phyloP scores from a whole-genome alignment of 805 yeast species.

The Saccharomycopsis javanensis region DNA sequence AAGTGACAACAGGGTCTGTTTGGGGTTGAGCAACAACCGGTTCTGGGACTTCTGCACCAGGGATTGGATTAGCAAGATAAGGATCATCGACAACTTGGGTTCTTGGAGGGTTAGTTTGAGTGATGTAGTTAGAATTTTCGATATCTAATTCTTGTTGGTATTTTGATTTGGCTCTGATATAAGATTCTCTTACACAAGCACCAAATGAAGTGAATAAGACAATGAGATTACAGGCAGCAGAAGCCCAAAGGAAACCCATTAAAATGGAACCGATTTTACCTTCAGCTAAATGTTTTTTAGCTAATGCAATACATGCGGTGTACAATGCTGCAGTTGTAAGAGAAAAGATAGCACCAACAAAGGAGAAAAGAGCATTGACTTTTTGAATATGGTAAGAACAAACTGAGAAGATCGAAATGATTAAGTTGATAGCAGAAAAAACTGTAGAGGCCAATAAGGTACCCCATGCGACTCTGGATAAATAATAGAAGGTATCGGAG shows the following conservation, averaged over 20 bases:
- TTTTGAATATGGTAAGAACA: constrained; percentile 47
- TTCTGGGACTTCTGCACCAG: constrained; percentile 1
- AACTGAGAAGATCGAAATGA: constrained; percentile 44
- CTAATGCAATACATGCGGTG: constrained; percentile 43
- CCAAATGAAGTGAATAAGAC: constrained; percentile 45
- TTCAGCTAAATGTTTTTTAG: constrained; percentile 53
- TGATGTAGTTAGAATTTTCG: constrained; percentile 2
- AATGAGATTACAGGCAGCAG: constrained; percentile 43
- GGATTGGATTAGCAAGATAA: constrained; percentile 4
- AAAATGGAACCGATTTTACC: constrained; percentile 47
- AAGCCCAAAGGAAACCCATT: constrained; percentile 64
- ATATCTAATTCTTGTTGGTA: neutral
- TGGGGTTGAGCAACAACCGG: neutral
- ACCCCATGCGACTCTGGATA: constrained; percentile 61
- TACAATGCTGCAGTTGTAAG: constrained; percentile 16
- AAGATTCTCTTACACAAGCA: constrained; percentile 20
- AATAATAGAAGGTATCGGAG: constrained; percentile 49
- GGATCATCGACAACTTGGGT: constrained; percentile 3
- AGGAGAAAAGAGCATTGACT: constrained; percentile 34
- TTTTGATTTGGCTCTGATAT: constrained; percentile 13
- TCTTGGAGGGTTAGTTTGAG: neutral
- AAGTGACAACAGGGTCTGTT: constrained; percentile 16
- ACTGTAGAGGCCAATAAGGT: constrained; percentile 49
- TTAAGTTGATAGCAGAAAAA: constrained; percentile 52
- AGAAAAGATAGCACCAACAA: constrained; percentile 8